Base-by-base conservation (phyloP, 805 yeast genomes). In the Cyberlindnera misumaiensis region DNA sequence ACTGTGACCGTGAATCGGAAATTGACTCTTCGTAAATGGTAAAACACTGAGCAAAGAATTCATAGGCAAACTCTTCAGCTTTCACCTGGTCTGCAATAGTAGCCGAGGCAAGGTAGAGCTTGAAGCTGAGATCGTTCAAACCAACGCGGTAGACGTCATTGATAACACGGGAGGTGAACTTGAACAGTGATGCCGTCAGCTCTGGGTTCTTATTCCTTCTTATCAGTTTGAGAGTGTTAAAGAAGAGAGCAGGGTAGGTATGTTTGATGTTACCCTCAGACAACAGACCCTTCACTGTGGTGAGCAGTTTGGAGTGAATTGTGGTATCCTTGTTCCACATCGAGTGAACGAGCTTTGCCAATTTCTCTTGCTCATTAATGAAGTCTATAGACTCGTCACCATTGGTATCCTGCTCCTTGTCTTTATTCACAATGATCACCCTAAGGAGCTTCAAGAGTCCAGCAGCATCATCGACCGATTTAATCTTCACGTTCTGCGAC, bases 11-110 rank as follows among this genome's bases (percentile, higher is more conserved):
- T 1, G 80, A 70, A 43, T 75, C 80, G 26, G 73, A 64, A 16
- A 75, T 57, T 8, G 70, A 57, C 49, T 75, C 80, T 58, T 90
- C 97, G 56, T 86, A 89, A 0, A 87, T 72, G 1, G 89, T 73
- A 56, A 89, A 85, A 4, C 95, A 82, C 58, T 88, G 94, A 28
- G 85, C 89, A 59, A 82, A 86, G 53, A 87, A 79, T 62, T 93
- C 98, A 61, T 85, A 85, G 12, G 90, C 68, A 24, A 87, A 77
- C 43, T 83, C 87, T 41, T 79, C 81, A 28, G 79, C 65, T 13
- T 70, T 65, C 20, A 82, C 65, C 58, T 84, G 90, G 56, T 93
- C 96, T 0, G 97, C 90, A 3, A 85, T 60, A 12, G 75, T 63
- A 0, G 95, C 96, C 28, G 81, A 72, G 36, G 77, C 68, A 39